Base-by-base conservation (phyloP, 2,329 filamentous ascomycete species). In the Westerdykella aurantiaca region DNA sequence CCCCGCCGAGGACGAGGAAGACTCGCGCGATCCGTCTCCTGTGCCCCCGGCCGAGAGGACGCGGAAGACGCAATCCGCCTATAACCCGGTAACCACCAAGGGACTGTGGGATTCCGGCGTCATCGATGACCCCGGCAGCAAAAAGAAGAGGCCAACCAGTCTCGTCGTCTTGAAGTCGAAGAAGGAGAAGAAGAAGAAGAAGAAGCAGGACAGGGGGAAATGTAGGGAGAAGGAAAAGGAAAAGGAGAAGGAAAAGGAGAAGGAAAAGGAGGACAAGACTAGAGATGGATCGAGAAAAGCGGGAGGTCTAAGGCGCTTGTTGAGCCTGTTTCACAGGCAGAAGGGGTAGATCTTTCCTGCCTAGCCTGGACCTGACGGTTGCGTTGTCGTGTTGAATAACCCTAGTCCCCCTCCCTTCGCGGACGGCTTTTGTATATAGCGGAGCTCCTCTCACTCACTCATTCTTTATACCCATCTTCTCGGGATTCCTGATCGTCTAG, bases 71-170 rank as follows among this genome's bases (percentile, higher is more conserved):
- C 54, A 60, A 23, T 66, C 61, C 2, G 58, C 61, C 0, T 64
- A 60, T 48, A 55, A 63, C 25, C 63, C 63, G 4, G 47, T 65
- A 13, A 58, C 55, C 1, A 66, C 63, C n/a, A 53, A 60, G 6
- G 61, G 63, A 5, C 39, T 67, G 35, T 67, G 64, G 64, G 64
- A 66, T 38, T 67, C 61, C 1, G 62, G 61, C 1, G 56, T 65
- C 7, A 46, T 49, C 0, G 60, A 64, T 6, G 42, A 43, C 16
- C 55, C 55, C 9, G 47, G 53, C 2, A 51, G 57, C 1, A 39
- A 62, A n/a, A 63, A 60, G 41, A 46, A 44, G 13, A 53, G 60
- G 14, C 61, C 62, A 2, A 65, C 61, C 1, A 65, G 64, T 48
- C 53, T 66, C 54, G 56, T 62, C 7, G 55, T 64, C 22, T 48